Base-by-base conservation (phyloP, 768 basidiomycete species). In the Cystobasidium ongulense region DNA sequence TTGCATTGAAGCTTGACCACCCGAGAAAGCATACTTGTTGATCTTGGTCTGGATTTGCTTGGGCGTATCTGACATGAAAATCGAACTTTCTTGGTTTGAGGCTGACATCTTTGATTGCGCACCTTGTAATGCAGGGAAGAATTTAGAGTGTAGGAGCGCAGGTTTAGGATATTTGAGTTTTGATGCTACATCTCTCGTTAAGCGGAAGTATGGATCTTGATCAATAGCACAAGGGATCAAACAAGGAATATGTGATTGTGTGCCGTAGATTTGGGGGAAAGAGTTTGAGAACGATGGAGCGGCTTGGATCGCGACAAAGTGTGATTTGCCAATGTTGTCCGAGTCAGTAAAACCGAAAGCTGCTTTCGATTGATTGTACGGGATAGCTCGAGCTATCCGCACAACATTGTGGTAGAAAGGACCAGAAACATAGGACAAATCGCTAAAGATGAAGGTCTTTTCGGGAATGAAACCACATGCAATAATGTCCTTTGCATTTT, bases 51-150 rank as follows among this genome's bases (percentile, higher is more conserved):
- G 95, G 83, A 99, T 97, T 82, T 94, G 91, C 72, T 87, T 87
- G 1, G 88, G 84, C 74, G 90, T 91, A 81, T 99, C 96, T 36
- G 85, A 91, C 95, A 99, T 97, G 84, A 86, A 98, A 77, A 99
- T 94, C 76, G 90, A 90, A 76, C 89, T 90, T 82, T 93, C 95
- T 25, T 87, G 84, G 81, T 95, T 89, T 63, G 91, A 93, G 3
- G 96, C 96, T 81, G 93, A 96, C 96, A 99, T 99, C 84, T 99
- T 99, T 39, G 92, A 95, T 81, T 96, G 92, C 1, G 96, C 90
- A 52, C 96, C 96, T 82, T 97, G 95, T 11, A 99, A 85, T 3
- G 96, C 94, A 13, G 96, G 96, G 84, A 99, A 95, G 85, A 99
- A 99, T 80, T 95, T 95, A 59, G 94, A 86, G 82, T 98, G 93